These are phyloP conservation scores for Albifimbria verrucaria DNA, from an alignment of 2,329 filamentous ascomycete species.

Conservation along the genomic window DNA sequence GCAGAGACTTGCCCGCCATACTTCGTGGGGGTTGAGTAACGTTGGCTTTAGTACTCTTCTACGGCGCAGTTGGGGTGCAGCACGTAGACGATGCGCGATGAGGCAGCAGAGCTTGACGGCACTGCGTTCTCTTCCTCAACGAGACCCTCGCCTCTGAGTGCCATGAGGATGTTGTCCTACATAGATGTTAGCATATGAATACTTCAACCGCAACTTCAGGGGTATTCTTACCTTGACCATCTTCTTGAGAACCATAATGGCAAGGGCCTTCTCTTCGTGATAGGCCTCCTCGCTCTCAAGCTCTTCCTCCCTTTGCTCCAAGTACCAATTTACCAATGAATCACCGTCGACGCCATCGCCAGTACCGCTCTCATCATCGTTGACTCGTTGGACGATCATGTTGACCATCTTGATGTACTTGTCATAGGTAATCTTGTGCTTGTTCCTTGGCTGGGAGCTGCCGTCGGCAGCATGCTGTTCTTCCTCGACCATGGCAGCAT, in stretches of 20 bases:
- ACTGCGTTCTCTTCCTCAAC: constrained; percentile 40
- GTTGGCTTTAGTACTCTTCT: constrained; percentile 50
- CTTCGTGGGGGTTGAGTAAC: neutral
- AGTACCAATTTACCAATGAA: constrained; percentile 80
- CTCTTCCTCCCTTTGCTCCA: constrained; percentile 85
- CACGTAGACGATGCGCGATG: constrained; percentile 65
- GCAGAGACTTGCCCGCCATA: neutral
- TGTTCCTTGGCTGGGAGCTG: constrained; percentile 41
- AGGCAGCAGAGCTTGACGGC: constrained; percentile 38
- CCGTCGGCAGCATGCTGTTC: constrained; percentile 33
- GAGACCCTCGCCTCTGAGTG: constrained; percentile 63
- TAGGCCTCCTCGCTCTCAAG: constrained; percentile 79
- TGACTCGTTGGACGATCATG: constrained; percentile 75
- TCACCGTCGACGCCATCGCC: constrained; percentile 86
- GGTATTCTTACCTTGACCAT: constrained; percentile 87
- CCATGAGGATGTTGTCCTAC: constrained; percentile 85
- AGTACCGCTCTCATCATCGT: constrained; percentile 70
- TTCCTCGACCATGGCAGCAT: constrained; percentile 38
- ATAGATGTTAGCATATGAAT: constrained; percentile 31
- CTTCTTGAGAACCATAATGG: constrained; percentile 83
- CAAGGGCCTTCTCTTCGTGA: constrained; percentile 68
- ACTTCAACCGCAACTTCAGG: no score
- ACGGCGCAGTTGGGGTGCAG: constrained; percentile 91
- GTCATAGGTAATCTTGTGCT: constrained; percentile 91
- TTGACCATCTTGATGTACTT: constrained; percentile 93